phyloP scores from a whole-genome alignment of 2,329 filamentous ascomycete genomes.

The Parastagonospora nodorum region DNA sequence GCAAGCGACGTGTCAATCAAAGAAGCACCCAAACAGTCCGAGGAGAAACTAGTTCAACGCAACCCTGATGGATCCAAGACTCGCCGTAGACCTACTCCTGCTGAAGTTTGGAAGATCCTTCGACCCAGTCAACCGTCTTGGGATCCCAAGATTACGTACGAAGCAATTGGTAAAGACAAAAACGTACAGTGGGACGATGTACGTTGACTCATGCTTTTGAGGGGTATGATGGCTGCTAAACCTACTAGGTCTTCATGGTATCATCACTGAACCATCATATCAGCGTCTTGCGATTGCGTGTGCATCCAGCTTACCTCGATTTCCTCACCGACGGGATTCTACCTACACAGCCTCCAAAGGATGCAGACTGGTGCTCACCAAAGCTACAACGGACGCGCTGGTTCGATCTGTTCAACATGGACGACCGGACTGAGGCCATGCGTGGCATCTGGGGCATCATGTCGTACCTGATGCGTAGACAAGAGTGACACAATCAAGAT shows the following conservation, averaged over 20 bases:
- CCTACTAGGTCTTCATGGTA: slow-evolving; percentile 62
- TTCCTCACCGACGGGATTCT: slow-evolving; percentile 55
- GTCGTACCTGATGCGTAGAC: slow-evolving; percentile 54
- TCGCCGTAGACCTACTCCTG: slow-evolving; percentile 51
- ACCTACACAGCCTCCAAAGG: slow-evolving; percentile 26
- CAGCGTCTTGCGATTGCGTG: slow-evolving; percentile 61
- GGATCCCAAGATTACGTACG: slow-evolving; percentile 62
- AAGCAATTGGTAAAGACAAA: slow-evolving; percentile 60
- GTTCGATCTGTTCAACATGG: slow-evolving; percentile 62
- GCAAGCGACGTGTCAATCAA: slow-evolving; percentile 28
- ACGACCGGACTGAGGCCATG: slow-evolving; percentile 62
- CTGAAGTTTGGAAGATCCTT: slow-evolving; percentile 59
- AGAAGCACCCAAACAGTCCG: slow-evolving; percentile 33
- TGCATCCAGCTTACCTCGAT: slow-evolving; percentile 63
- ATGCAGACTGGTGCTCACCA: slow-evolving; percentile 56
- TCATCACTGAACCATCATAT: slow-evolving; percentile 68
- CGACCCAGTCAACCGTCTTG: slow-evolving; percentile 58
- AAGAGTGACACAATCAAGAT: slow-evolving; percentile 1
- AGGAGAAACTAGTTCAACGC: slow-evolving; percentile 42
- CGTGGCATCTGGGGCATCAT: slow-evolving; percentile 63
- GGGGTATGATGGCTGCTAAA: slow-evolving; percentile 12
- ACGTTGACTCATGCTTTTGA: slow-evolving; percentile 28
- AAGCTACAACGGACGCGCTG: slow-evolving; percentile 61
- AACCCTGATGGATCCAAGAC: slow-evolving; percentile 34
- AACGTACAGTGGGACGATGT: slow-evolving; percentile 60